phyloP scores from a whole-genome alignment of 2,329 filamentous ascomycete species.

The Cadophora gregata region DNA sequence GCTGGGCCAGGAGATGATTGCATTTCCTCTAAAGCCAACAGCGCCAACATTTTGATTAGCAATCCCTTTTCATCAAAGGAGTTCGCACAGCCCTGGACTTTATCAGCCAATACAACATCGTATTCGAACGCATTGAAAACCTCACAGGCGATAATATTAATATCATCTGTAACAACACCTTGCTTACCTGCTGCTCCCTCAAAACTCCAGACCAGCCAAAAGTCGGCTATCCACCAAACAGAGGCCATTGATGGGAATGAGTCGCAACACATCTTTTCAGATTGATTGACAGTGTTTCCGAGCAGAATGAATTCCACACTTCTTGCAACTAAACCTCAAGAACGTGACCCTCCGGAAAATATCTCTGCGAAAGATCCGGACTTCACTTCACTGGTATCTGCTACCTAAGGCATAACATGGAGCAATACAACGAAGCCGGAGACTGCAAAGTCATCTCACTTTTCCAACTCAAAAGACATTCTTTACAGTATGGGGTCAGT shows the following conservation, averaged over 20 bases:
- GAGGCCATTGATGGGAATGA: slow-evolving; percentile 62
- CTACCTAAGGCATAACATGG: slow-evolving; percentile 50
- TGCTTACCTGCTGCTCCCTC: slow-evolving; percentile 55
- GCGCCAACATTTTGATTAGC: slow-evolving; percentile 57
- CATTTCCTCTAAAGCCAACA: slow-evolving; percentile 61
- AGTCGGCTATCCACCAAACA: slow-evolving; percentile 60
- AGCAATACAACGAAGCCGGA: slow-evolving; percentile 44
- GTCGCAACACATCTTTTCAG: slow-evolving; percentile 30
- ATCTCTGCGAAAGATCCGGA: slow-evolving; percentile 39
- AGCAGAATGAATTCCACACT: not conserved
- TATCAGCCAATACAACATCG: slow-evolving; percentile 59
- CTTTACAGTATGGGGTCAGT: no score
- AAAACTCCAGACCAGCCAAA: slow-evolving; percentile 65
- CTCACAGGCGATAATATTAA: slow-evolving; percentile 57
- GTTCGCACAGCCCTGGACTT: slow-evolving; percentile 62
- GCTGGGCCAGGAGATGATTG: slow-evolving; percentile 59
- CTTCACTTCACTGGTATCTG: slow-evolving; percentile 39
- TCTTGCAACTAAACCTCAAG: slow-evolving; percentile 54
- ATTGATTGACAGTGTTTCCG: no score
- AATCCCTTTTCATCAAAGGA: slow-evolving; percentile 57
- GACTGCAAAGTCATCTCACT: slow-evolving; percentile 49
- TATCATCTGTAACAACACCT: slow-evolving; percentile 52
- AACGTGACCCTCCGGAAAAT: slow-evolving; percentile 64
- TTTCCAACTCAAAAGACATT: no score
- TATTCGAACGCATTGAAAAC: slow-evolving; percentile 56